A percentile compares a stretch with the other conserved stretches of the same genome.
Conservation (phyloP, 495 filamentous ascomycete genomes). For the Aspergillus saccharolyticus region DNA sequence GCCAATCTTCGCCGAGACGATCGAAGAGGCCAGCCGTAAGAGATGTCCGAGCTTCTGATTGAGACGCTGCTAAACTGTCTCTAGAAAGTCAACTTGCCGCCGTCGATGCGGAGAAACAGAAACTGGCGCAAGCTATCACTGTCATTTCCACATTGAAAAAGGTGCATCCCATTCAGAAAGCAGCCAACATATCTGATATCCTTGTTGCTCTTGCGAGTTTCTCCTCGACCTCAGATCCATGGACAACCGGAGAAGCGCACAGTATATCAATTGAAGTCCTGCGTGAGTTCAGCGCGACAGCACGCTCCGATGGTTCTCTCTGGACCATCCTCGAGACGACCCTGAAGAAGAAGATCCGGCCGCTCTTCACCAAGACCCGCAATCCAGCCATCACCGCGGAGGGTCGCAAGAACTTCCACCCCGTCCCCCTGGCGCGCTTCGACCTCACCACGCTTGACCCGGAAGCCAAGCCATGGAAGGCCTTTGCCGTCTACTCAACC, state of each 20-base stretch:
- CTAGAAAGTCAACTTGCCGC: slow-evolving; percentile 13
- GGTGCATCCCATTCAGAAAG: slow-evolving; percentile 17
- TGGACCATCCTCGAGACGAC: slow-evolving; percentile 52
- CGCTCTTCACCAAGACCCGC: slow-evolving; percentile 65
- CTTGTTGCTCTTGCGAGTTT: slow-evolving; percentile 42
- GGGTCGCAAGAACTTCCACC: slow-evolving; percentile 56
- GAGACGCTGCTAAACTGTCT: not conserved
- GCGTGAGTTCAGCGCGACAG: slow-evolving; percentile 24
- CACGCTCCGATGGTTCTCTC: slow-evolving; percentile 12
- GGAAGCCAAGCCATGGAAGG: slow-evolving; percentile 69
- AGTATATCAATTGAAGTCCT: slow-evolving; percentile 38
- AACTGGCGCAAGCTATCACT: slow-evolving; percentile 22
- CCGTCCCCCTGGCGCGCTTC: slow-evolving; percentile 35
- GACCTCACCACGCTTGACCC: slow-evolving; percentile 45
- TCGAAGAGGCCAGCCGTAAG: slow-evolving; percentile 28
- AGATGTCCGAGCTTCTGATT: slow-evolving; percentile 2
- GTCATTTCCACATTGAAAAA: slow-evolving; percentile 24
- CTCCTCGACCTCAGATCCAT: slow-evolving; percentile 47
- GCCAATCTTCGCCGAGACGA: slow-evolving; percentile 26
- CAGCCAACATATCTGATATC: slow-evolving; percentile 19
- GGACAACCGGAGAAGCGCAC: slow-evolving; percentile 41
- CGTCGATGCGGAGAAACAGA: slow-evolving; percentile 20
- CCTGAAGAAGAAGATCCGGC: slow-evolving; percentile 51
- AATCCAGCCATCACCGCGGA: slow-evolving; percentile 57
- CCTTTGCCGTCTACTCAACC: slow-evolving; percentile 52